phyloP scores from a whole-genome alignment of 2,329 filamentous ascomycete species.

The Aspergillus pseudoviridinutans region DNA sequence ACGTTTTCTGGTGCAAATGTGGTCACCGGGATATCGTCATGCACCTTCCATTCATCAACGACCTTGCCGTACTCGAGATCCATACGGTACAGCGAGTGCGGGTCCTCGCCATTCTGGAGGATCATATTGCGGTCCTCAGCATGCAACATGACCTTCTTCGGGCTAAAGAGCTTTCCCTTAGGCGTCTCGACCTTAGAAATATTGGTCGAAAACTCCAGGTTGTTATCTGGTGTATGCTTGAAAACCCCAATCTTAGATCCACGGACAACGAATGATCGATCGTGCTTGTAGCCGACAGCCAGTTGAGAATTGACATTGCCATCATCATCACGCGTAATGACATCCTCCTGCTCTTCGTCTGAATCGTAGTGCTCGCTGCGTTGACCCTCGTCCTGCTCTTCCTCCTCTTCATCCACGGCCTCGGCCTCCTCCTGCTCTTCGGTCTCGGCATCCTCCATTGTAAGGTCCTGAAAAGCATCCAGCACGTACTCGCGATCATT shows the following conservation, averaged over 20 bases:
- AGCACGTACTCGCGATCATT: conserved; percentile 91
- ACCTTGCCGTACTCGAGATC: conserved; percentile 97
- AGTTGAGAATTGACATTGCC: conserved; percentile 89
- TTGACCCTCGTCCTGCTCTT: conserved; percentile 60
- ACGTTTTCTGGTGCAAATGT: conserved; percentile 87
- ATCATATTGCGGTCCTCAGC: conserved; percentile 87
- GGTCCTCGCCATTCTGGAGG: conserved; percentile 74
- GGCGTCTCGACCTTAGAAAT: conserved; percentile 95
- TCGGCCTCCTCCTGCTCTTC: conserved; percentile 54
- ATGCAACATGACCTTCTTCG: conserved; percentile 95
- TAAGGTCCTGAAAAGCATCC: conserved; percentile 90
- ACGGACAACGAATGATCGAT: conserved; percentile 93
- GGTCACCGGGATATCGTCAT: conserved; percentile 89
- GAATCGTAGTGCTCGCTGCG: conserved; percentile 70
- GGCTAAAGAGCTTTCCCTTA: conserved; percentile 80
- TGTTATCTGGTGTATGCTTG: conserved; percentile 89
- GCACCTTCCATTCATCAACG: conserved; percentile 97
- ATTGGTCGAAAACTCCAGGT: conserved; percentile 92
- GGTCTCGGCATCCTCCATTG: conserved; percentile 73
- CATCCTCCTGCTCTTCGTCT: conserved; percentile 77
- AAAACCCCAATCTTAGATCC: conserved; percentile 99
- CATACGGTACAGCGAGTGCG: conserved; percentile 93
- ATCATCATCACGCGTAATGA: conserved; percentile 63
- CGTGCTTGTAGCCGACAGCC: conserved; percentile 94
- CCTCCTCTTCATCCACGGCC: conserved; percentile 58